Evolutionary conservation across 208 protist genomes (phyloP), one percentile per base, ranked within the genome.

Genomic region (Tetramitus jugosus): DNA sequence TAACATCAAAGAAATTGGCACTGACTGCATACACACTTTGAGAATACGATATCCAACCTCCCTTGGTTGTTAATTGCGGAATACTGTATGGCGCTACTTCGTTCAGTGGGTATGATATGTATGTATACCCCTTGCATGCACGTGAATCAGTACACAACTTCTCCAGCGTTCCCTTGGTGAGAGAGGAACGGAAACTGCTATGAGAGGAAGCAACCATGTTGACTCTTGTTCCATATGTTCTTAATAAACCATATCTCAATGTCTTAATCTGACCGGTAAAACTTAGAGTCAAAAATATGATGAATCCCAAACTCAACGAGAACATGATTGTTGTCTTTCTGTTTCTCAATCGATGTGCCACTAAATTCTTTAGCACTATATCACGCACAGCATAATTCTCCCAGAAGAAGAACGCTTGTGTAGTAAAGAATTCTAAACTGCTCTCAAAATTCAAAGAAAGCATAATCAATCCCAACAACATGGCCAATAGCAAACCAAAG

Each of bases 281-380:
- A 6, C 84, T 80, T 13, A 97, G 90, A 29, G 89, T 88, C 75
- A 95, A 87, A 86, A 95, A 97, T 56, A 97, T 87, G 62, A 97
- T 86, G 77, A 97, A 97, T 43, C 85, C 87, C 17, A 98, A 80
- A 13, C 89, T 86, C 0, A 96, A 77, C 0, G 94, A 80, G 81
- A 96, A 98, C 90, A 97, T 96, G 23, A 96, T 81, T 6, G 95
- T 91, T 4, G 94, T 97, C 85, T 97, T 96, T 31, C 92, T 86
- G 80, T 98, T 98, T 64, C 94, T 80, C 43, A 65, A 26, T 46
- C 91, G 88, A 67, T 98, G 95, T 46, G 94, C 85, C 2, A 88
- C 79, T 14, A 98, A 78, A 82, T 93, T 96, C 80, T 97, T 97
- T 10, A 86, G 39, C 26, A 96, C 84, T 13, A 95, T 69, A 6